Percentiles rank a stretch among this genome's conserved stretches.
These are phyloP conservation scores for Yamadazyma atmosphaerica DNA, from an alignment of 1,139 yeast genomes.

Conservation along the genomic window DNA sequence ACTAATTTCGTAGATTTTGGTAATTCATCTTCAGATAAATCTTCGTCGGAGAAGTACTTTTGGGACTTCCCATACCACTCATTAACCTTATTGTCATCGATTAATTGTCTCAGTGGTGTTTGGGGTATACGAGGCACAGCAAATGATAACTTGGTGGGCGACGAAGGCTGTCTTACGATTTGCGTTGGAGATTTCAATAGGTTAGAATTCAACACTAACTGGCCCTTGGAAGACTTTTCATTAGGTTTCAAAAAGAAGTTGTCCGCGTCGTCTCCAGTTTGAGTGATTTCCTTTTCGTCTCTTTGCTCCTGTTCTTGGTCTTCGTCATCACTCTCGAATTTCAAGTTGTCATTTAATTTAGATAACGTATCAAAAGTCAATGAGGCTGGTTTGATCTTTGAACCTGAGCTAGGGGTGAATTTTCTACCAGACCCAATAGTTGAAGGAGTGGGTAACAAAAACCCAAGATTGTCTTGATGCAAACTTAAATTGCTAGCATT, in stretches of 20 bases:
- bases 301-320: constrained; percentile 14
- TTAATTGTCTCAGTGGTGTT: constrained; percentile 40
- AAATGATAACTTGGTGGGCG: constrained; percentile 1
- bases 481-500: constrained; percentile 2
- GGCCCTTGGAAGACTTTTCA: constrained; percentile 4
- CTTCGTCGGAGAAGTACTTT: constrained; percentile 28
- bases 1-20: constrained; percentile 10
- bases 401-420: constrained; percentile 2
- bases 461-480: constrained; percentile 21
- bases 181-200: constrained; percentile 14
- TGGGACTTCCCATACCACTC: constrained; percentile 41
- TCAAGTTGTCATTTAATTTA: constrained; percentile 20
- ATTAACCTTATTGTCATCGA: constrained; percentile 31
- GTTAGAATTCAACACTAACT: constrained; percentile 8
- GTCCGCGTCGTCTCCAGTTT: constrained; percentile 16
- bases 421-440: constrained; percentile 42
- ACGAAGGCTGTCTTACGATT: constrained; percentile 2
- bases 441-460: constrained; percentile 43
- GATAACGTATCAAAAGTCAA: constrained; percentile 22
- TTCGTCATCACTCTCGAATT: constrained; percentile 20
- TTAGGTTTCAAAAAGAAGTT: constrained; percentile 12
- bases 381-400: constrained; percentile 9
- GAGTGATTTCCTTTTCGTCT: constrained; percentile 8
- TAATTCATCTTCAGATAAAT: constrained; percentile 17
- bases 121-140: constrained; percentile 9